Conservation (phyloP, 768 basidiomycete genomes). For the Coprinopsis strossmayeri region DNA sequence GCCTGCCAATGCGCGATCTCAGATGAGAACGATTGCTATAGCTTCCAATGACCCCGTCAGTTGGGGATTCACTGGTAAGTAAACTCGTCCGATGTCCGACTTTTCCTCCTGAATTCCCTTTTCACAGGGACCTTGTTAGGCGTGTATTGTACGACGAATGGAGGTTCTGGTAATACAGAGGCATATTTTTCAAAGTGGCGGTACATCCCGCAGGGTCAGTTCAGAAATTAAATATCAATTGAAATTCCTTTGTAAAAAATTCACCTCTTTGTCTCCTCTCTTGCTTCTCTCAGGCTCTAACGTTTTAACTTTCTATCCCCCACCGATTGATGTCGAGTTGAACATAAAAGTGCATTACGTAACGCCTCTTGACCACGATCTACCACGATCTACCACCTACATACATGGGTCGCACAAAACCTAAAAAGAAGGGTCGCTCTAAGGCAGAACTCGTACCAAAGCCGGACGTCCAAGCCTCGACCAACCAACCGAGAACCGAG, state of each 20-base stretch:
- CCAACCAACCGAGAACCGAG: slow-evolving; percentile 36
- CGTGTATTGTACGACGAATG: slow-evolving; percentile 14
- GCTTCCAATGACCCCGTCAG: slow-evolving; percentile 11
- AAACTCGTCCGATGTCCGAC: neutral
- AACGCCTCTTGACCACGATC: slow-evolving; percentile 25
- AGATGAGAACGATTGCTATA: slow-evolving; percentile 4
- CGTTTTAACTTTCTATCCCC: too few relatives aligned
- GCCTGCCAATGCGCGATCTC: slow-evolving; percentile 4
- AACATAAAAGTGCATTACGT: neutral
- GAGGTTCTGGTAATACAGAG: slow-evolving; percentile 8
- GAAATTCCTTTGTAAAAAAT: neutral
- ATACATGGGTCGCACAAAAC: slow-evolving; percentile 50
- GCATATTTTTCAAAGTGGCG: slow-evolving; percentile 14
- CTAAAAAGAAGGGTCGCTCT: slow-evolving; percentile 37
- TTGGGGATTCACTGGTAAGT: slow-evolving; percentile 15
- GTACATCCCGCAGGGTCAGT: slow-evolving; percentile 16
- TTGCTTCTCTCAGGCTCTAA: too few relatives aligned
- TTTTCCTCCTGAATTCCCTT: neutral
- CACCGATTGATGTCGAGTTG: too few relatives aligned
- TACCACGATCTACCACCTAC: slow-evolving; percentile 16
- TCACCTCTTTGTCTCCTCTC: neutral
- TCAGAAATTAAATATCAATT: slow-evolving; percentile 11
- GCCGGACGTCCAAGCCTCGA: slow-evolving; percentile 11
- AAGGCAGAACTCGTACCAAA: slow-evolving; percentile 24
- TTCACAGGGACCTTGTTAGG: slow-evolving; percentile 11